phyloP scores from a whole-genome alignment of 1,284 basidiomycete genomes.

The Ceratobasidium papillatum region DNA sequence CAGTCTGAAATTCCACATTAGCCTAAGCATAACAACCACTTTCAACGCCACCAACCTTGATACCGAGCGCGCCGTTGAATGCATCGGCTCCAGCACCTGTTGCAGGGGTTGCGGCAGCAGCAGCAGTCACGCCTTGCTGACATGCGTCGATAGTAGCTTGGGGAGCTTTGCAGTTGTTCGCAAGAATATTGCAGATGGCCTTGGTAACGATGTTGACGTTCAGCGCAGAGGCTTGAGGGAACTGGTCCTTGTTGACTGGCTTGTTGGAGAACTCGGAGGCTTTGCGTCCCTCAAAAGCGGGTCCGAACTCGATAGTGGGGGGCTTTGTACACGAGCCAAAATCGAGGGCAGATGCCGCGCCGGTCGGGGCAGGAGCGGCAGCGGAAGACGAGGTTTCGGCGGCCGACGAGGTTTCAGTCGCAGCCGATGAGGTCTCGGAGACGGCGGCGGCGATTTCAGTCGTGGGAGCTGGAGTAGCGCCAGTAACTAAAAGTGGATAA shows the following conservation, averaged over 20 bases:
- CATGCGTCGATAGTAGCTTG: constrained; percentile 43
- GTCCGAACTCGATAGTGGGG: constrained; percentile 68
- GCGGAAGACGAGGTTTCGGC: constrained; percentile 28
- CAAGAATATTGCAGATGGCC: constrained; percentile 51
- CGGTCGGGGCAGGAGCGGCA: constrained; percentile 9
- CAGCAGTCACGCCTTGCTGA: constrained; percentile 45
- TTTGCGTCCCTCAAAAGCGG: constrained; percentile 65
- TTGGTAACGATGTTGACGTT: constrained; percentile 63
- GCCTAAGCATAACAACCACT: too few relatives aligned
- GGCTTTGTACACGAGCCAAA: constrained; percentile 62
- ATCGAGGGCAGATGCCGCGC: constrained; percentile 5
- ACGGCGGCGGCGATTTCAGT: constrained; percentile 18
- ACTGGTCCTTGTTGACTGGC: constrained; percentile 47
- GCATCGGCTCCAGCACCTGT: constrained; percentile 49
- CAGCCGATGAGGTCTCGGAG: neutral
- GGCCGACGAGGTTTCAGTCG: constrained; percentile 17
- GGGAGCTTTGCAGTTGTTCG: constrained; percentile 50
- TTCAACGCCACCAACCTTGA: constrained; percentile 20
- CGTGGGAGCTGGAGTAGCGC: constrained; percentile 16
- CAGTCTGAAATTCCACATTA: constrained; percentile 25
- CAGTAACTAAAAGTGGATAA: neutral
- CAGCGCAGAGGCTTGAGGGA: constrained; percentile 61
- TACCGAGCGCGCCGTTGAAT: constrained; percentile 47
- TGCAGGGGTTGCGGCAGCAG: constrained; percentile 42
- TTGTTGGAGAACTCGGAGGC: constrained; percentile 57